phyloP scores from a whole-genome alignment of 2,329 filamentous ascomycete genomes.

The Didymella lethalis region DNA sequence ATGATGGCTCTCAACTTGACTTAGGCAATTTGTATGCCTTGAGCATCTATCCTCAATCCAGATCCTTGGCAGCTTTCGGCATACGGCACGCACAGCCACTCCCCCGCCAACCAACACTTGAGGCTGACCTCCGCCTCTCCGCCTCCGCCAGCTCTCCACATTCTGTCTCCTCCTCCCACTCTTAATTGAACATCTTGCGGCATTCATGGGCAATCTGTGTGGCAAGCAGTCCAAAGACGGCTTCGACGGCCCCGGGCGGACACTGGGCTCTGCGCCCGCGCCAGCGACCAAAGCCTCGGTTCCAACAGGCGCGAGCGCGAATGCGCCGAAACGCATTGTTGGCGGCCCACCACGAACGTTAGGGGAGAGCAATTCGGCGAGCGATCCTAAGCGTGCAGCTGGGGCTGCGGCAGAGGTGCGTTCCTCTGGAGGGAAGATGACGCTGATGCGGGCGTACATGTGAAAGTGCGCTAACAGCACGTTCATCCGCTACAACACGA shows the following conservation, averaged over 20 bases:
- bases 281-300: constrained; percentile 54
- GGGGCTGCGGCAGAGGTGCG: constrained; percentile 85
- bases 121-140: constrained; percentile 34
- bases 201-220: constrained; percentile 83
- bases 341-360: constrained; percentile 65
- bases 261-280: constrained; percentile 66
- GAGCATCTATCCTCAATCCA: constrained; percentile 20
- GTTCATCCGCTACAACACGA: neutral
- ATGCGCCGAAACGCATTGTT: constrained; percentile 55
- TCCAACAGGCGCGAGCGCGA: constrained; percentile 31
- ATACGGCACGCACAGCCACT: constrained; percentile 23
- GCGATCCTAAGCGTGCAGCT: constrained; percentile 75
- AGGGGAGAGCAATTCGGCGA: constrained; percentile 58
- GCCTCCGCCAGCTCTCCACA: constrained; percentile 21
- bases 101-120: constrained; percentile 24
- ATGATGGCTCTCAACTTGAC: neutral
- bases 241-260: constrained; percentile 76
- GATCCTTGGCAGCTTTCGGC: constrained; percentile 33
- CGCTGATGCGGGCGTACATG: constrained; percentile 32
- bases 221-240: constrained; percentile 69
- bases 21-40: neutral
- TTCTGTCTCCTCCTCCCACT: neutral
- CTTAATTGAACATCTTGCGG: neutral
- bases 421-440: constrained; percentile 23
- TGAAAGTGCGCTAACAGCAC: constrained; percentile 17